Conservation (phyloP, 2,329 filamentous ascomycete species). For the Monilinia vaccinii-corymbosi region DNA sequence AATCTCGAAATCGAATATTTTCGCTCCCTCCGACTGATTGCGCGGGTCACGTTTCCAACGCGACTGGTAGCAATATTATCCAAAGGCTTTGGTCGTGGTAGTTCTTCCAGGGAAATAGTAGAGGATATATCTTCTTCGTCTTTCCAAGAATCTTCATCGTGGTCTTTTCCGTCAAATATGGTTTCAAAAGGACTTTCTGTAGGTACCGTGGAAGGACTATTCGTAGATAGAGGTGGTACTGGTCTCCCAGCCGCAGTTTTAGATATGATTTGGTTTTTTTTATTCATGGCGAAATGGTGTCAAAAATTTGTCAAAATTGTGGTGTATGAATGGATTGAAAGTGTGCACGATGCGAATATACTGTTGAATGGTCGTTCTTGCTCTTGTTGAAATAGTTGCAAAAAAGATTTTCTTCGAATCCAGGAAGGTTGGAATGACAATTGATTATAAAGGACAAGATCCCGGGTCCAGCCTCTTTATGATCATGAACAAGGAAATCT, state of each 20-base stretch:
- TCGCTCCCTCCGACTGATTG: conserved; percentile 18
- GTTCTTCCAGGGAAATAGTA: conserved; percentile 1
- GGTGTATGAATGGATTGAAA: not conserved
- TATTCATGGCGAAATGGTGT: conserved; percentile 10
- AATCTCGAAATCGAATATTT: conserved; percentile 30
- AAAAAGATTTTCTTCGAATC: not conserved
- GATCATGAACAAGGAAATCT: not conserved
- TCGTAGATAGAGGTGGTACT: conserved; percentile 6
- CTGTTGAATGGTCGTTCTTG: conserved; percentile 1
- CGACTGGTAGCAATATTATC: conserved; percentile 10
- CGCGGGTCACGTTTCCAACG: conserved; percentile 12
- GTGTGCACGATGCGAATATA: not conserved
- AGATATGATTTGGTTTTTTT: conserved; percentile 9
- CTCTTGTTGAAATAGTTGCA: not conserved
- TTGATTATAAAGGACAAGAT: conserved; percentile 6
- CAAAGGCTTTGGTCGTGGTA: conserved; percentile 14
- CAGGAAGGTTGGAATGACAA: conserved; percentile 4
- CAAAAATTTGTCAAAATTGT: conserved; percentile 10
- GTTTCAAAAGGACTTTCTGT: conserved; percentile 22
- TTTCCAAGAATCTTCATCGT: conserved; percentile 28
- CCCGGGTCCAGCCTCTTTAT: conserved; percentile 1
- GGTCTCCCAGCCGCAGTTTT: not conserved
- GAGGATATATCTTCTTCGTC: conserved; percentile 16
- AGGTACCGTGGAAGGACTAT: conserved; percentile 11
- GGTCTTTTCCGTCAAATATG: conserved; percentile 19